Evolutionary conservation across 2,329 filamentous ascomycete genomes (phyloP).

Genomic region (Fusarium equiseti): DNA sequence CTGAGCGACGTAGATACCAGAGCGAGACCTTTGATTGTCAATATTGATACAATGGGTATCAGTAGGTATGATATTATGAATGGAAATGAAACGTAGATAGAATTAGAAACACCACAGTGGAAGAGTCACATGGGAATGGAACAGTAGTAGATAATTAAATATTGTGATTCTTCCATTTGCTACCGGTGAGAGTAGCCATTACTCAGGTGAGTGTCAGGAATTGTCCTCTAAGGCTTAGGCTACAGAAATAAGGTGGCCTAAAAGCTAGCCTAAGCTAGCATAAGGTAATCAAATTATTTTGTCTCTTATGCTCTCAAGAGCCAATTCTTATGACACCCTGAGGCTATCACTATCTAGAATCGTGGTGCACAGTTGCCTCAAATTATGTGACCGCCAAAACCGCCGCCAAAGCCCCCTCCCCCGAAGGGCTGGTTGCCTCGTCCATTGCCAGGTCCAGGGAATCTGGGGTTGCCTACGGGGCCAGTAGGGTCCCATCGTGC

Average conservation of each 20-base stretch:
- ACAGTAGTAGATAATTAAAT: background rate
- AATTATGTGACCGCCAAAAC: conserved; percentile 47
- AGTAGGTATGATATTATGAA: conserved; percentile 33
- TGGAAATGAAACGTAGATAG: conserved; percentile 42
- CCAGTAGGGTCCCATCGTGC: conserved; percentile 92
- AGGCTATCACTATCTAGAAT: background rate
- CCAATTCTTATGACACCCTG: too few species aligned
- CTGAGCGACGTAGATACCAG: conserved; percentile 7
- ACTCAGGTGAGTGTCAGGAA: too few species aligned
- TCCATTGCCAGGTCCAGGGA: conserved; percentile 59
- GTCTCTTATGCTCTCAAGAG: too few species aligned
- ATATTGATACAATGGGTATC: conserved; percentile 2
- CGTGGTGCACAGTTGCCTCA: background rate
- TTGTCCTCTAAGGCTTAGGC: too few species aligned
- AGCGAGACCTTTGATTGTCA: conserved; percentile 18
- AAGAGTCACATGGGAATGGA: conserved; percentile 2
- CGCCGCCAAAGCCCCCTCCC: conserved; percentile 52
- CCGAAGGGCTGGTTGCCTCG: conserved; percentile 56
- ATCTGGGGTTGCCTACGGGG: conserved; percentile 68
- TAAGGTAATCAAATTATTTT: too few species aligned
- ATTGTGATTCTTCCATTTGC: conserved; percentile 29
- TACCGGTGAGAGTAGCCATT: too few species aligned
- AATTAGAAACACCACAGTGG: conserved; percentile 27
- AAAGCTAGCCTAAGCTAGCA: too few species aligned
- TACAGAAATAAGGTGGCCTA: too few species aligned